Conservation (phyloP, 805 yeast genomes). For the Dipodascus albidus region DNA sequence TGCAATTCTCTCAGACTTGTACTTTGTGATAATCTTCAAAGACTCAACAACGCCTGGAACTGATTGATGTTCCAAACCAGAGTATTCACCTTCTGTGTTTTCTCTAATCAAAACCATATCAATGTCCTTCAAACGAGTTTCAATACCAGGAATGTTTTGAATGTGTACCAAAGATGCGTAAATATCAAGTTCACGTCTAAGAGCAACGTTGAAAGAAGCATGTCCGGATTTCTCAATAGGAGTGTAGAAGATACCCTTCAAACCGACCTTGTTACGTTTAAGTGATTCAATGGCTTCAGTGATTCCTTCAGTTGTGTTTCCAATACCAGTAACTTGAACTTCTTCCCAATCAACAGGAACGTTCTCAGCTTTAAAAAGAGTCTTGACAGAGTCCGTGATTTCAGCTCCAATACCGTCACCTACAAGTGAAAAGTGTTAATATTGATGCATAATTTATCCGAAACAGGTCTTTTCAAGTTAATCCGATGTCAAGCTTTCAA, state of each 20-base stretch:
- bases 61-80: slow-evolving; percentile 95
- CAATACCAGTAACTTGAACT: slow-evolving; percentile 51
- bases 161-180: slow-evolving; percentile 91
- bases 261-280: slow-evolving; percentile 93
- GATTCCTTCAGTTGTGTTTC: slow-evolving; percentile 47
- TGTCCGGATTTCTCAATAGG: slow-evolving; percentile 69
- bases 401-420: slow-evolving; percentile 98
- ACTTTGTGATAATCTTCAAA: slow-evolving; percentile 84
- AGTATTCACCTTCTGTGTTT: slow-evolving; percentile 99
- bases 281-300: slow-evolving; percentile 79
- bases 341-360: slow-evolving; percentile 92
- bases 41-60: slow-evolving; percentile 98
- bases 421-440: too few species aligned
- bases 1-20: slow-evolving; percentile 94
- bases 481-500: too few species aligned
- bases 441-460: not conserved
- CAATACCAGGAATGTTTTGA: slow-evolving; percentile 89
- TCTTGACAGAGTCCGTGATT: slow-evolving; percentile 85
- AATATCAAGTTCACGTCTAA: slow-evolving; percentile 91
- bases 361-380: slow-evolving; percentile 74
- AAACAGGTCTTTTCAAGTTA: not conserved
- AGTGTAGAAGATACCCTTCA: slow-evolving; percentile 92
- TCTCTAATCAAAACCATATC: slow-evolving; percentile 95
- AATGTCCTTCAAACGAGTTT: slow-evolving; percentile 77
- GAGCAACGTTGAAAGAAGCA: slow-evolving; percentile 87